phyloP scores from a whole-genome alignment of 192 early-diverging fungal species.

The Backusella australiensis region DNA sequence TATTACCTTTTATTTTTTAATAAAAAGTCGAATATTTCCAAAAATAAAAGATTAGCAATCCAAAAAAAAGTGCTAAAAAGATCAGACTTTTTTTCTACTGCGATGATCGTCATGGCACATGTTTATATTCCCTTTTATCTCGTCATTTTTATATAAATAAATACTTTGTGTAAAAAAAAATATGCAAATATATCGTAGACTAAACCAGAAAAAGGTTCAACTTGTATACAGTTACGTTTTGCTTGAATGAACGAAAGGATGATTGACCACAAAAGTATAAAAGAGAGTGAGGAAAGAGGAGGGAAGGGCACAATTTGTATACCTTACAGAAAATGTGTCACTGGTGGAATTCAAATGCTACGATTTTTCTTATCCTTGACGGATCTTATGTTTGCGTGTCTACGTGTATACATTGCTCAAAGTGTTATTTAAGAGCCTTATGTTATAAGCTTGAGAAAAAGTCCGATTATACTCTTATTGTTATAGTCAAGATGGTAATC shows the following conservation, averaged over 20 bases:
- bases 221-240: background rate
- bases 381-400: background rate
- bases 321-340: background rate
- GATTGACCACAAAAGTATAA: background rate
- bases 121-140: background rate
- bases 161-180: background rate
- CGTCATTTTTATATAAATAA: background rate
- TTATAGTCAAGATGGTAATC: background rate
- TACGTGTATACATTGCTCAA: background rate
- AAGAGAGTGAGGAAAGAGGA: background rate
- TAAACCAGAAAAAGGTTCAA: background rate
- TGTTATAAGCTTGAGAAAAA: background rate
- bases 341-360: background rate
- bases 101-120: background rate
- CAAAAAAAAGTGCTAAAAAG: background rate
- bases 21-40: constrained; percentile 1
- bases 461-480: background rate
- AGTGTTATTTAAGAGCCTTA: background rate
- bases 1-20: background rate
- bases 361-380: background rate
- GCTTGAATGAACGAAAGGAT: background rate
- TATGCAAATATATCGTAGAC: background rate
- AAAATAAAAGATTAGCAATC: background rate
- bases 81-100: background rate
- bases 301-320: background rate